These are phyloP conservation scores for Ceratobasidium sp. DNA, from an alignment of 1,284 basidiomycete species.

Conservation along the genomic window DNA sequence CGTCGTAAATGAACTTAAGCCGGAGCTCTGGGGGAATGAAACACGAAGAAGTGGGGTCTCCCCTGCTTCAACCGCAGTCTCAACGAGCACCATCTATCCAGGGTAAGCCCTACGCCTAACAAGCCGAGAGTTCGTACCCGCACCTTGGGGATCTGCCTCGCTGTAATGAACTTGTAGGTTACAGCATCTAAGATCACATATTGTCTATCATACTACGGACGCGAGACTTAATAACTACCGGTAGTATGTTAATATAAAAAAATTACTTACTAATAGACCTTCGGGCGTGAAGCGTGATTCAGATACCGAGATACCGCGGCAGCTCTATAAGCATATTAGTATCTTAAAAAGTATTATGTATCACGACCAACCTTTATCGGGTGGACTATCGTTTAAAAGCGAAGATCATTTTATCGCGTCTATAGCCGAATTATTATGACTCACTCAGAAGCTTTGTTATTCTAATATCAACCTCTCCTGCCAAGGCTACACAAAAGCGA, in stretches of 20 bases:
- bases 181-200: conserved; percentile 75
- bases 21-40: conserved; percentile 70
- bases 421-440: background rate
- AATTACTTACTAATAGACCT: conserved; percentile 71
- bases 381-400: conserved; percentile 60
- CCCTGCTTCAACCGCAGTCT: conserved; percentile 67
- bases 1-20: conserved; percentile 67
- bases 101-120: conserved; percentile 11
- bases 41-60: conserved; percentile 64
- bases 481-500: conserved; percentile 15
- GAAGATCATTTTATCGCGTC: background rate
- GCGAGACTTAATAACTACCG: conserved; percentile 4
- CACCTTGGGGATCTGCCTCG: conserved; percentile 73
- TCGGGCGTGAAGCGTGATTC: conserved; percentile 68
- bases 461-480: conserved; percentile 56
- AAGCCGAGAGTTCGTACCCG: conserved; percentile 43
- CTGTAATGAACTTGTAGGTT: conserved; percentile 70
- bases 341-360: too few relatives aligned
- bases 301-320: conserved; percentile 72
- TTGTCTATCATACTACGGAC: conserved; percentile 71
- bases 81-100: conserved; percentile 74
- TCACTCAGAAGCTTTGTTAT: conserved; percentile 68
- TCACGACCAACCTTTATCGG: conserved; percentile 70
- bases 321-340: conserved; percentile 62
- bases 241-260: background rate